These are phyloP conservation scores for Rubus idaeus DNA, from an alignment of 306 rosid species.

Conservation along the genomic window DNA sequence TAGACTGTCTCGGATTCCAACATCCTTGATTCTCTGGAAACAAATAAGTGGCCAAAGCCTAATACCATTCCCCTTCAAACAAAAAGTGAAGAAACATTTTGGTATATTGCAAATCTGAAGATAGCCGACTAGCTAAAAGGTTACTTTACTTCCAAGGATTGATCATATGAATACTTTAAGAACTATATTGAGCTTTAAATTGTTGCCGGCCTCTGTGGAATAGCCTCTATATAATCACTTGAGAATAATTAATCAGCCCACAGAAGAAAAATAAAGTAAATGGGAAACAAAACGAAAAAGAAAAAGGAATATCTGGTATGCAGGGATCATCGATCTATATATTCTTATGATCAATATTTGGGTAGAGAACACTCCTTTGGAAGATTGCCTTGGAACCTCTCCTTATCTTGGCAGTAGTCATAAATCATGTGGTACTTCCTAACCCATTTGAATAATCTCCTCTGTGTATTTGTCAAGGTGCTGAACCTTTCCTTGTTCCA, in stretches of 20 bases:
- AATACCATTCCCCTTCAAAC: not conserved
- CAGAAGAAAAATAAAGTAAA: not conserved
- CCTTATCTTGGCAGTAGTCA: constrained; percentile 71
- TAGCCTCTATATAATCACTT: not conserved
- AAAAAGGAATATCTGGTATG: not conserved
- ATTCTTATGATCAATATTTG: constrained; percentile 50
- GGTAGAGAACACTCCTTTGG: constrained; percentile 89
- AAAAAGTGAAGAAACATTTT: not conserved
- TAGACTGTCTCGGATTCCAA: not conserved
- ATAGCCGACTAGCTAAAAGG: not conserved
- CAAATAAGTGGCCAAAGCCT: not conserved
- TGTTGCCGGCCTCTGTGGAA: not conserved
- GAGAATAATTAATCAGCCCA: not conserved
- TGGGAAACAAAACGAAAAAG: not conserved
- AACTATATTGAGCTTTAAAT: constrained; percentile 9
- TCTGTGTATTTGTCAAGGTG: constrained; percentile 50
- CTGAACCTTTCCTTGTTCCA: constrained; percentile 62
- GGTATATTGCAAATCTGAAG: not conserved
- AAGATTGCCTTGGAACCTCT: constrained; percentile 69
- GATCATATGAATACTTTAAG: constrained; percentile 14
- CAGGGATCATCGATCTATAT: not conserved
- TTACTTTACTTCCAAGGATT: constrained; percentile 31
- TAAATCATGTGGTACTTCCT: constrained; percentile 71
- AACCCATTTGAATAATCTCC: constrained; percentile 82
- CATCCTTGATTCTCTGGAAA: not conserved